Percentiles rank a stretch among this genome's conserved stretches.
phyloP scores from a whole-genome alignment of 2,329 filamentous ascomycete genomes.

The Huntiella abstrusa region DNA sequence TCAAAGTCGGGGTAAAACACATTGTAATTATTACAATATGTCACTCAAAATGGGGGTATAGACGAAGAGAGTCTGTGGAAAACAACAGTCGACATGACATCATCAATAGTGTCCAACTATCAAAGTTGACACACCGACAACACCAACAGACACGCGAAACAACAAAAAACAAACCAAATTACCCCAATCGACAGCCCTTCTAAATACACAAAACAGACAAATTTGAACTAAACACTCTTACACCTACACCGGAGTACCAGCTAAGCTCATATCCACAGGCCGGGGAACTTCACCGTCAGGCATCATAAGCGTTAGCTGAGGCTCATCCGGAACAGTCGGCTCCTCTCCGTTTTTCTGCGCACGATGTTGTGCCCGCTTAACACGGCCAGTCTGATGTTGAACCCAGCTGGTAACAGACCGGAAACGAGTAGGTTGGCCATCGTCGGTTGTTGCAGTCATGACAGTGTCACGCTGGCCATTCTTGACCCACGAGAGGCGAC shows the following conservation, averaged over 20 bases:
- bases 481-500: constrained; percentile 8
- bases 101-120: too few species aligned
- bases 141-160: not conserved
- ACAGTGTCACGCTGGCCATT: constrained; percentile 27
- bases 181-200: not conserved
- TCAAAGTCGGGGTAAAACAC: too few species aligned
- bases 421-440: constrained; percentile 32
- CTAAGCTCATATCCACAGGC: constrained; percentile 18
- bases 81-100: too few species aligned
- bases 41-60: too few species aligned
- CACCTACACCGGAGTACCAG: not conserved
- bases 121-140: too few species aligned
- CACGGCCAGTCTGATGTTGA: constrained; percentile 38
- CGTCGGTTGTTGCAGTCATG: constrained; percentile 34
- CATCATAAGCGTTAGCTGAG: constrained; percentile 31
- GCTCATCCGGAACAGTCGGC: constrained; percentile 27
- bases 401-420: constrained; percentile 45
- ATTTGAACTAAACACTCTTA: too few species aligned
- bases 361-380: constrained; percentile 28
- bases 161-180: not conserved
- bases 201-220: not conserved
- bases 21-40: too few species aligned
- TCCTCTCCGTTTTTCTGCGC: constrained; percentile 15
- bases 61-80: too few species aligned
- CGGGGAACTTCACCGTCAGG: constrained; percentile 29